Evolutionary conservation across 495 filamentous ascomycete species (phyloP).

Genomic region (Articulospora tetracladia): DNA sequence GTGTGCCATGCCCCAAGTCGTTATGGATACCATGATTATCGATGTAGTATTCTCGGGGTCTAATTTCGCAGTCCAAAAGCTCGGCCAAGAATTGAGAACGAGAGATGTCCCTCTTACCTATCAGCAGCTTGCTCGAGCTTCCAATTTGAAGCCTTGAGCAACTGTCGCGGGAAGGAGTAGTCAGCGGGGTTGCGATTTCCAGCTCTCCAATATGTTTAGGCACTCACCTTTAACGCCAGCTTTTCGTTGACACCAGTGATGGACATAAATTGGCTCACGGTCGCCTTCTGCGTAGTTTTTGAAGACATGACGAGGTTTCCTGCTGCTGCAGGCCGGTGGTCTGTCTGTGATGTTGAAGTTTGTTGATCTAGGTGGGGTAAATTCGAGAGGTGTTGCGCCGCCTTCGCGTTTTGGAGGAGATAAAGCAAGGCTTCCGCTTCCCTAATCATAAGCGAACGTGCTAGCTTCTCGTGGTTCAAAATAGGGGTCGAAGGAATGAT

Average conservation of each 20-base stretch:
- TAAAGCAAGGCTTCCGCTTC: background rate
- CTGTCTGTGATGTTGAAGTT: background rate
- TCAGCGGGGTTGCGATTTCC: constrained; percentile 19
- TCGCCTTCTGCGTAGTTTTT: constrained; percentile 44
- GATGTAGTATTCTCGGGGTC: background rate
- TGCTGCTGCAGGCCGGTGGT: background rate
- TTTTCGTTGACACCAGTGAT: constrained; percentile 51
- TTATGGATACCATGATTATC: background rate
- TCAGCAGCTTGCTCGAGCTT: constrained; percentile 48
- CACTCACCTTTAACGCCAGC: constrained; percentile 46
- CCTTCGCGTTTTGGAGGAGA: background rate
- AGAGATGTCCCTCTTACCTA: constrained; percentile 33
- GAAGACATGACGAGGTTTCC: constrained; percentile 26
- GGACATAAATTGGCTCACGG: constrained; percentile 45
- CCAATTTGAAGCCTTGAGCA: constrained; percentile 32
- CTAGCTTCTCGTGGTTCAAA: background rate
- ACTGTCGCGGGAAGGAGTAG: constrained; percentile 18
- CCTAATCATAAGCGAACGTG: background rate
- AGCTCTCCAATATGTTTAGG: constrained; percentile 20
- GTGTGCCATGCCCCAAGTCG: too few relatives aligned
- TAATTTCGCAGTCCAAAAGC: background rate
- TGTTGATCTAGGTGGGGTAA: background rate
- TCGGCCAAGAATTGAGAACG: background rate
- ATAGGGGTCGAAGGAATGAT: too few relatives aligned
- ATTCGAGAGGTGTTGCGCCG: background rate